A percentile compares a stretch with the other conserved stretches of the same genome.
These are phyloP conservation scores for Penicillium olsonii DNA, from an alignment of 2,329 filamentous ascomycete genomes.

Conservation along the genomic window DNA sequence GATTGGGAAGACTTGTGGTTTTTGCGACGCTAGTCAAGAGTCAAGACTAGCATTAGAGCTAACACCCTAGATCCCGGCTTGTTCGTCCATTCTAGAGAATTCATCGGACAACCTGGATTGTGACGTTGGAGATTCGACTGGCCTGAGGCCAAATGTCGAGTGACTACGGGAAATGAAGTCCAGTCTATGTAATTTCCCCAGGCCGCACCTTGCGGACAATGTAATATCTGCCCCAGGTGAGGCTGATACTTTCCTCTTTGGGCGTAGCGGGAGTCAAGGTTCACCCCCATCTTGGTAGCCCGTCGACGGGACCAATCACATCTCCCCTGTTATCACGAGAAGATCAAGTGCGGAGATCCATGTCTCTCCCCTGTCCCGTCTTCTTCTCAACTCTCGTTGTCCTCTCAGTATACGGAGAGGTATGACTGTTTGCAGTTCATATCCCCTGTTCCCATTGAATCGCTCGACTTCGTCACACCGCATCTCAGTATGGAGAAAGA, in stretches of 20 bases:
- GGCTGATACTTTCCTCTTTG: neutral
- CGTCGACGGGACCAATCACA: neutral
- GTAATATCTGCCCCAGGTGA: too few relatives aligned
- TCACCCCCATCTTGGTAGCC: neutral
- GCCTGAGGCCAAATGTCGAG: too few relatives aligned
- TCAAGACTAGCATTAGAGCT: too few relatives aligned
- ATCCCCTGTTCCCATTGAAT: neutral
- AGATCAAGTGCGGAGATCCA: constrained; percentile 1
- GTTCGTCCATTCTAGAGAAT: too few relatives aligned
- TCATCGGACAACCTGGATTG: too few relatives aligned
- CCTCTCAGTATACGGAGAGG: too few relatives aligned
- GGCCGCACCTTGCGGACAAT: too few relatives aligned
- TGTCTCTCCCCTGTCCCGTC: neutral
- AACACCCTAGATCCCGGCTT: too few relatives aligned
- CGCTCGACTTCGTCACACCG: neutral
- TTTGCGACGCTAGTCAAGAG: neutral
- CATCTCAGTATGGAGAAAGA: neutral
- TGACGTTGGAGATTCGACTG: too few relatives aligned
- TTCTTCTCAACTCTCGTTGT: neutral
- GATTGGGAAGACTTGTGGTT: neutral
- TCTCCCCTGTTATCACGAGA: neutral
- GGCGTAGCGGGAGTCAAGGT: neutral
- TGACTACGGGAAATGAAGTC: too few relatives aligned
- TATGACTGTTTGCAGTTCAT: too few relatives aligned
- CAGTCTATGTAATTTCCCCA: too few relatives aligned